Percentiles rank a stretch among this genome's conserved stretches.
Evolutionary conservation across 83 land plant genomes (phyloP).

Genomic region (Diphasiastrum complanatum): DNA sequence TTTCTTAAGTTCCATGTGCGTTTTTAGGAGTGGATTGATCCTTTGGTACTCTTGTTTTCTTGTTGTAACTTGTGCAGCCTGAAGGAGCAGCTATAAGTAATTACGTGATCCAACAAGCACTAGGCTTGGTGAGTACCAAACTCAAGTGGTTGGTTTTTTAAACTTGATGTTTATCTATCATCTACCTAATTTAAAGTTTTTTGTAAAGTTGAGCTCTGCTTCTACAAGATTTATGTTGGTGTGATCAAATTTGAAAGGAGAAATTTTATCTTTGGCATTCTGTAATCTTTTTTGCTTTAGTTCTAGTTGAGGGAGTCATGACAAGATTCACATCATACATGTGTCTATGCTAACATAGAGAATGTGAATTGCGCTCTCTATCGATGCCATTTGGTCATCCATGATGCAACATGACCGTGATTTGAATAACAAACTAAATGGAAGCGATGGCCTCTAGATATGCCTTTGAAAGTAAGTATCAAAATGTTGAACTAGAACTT

Average conservation of each 20-base stretch:
- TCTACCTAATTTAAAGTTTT: neutral
- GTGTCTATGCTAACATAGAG: too few species aligned
- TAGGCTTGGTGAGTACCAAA: conserved; percentile 32
- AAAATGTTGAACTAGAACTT: too few species aligned
- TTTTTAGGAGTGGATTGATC: neutral
- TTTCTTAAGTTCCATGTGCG: neutral
- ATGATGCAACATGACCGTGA: too few species aligned
- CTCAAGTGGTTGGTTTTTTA: neutral
- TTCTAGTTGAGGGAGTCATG: too few species aligned
- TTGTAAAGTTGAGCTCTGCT: neutral
- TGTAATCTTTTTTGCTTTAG: too few species aligned
- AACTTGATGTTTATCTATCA: neutral
- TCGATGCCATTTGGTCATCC: too few species aligned
- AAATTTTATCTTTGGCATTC: conserved; percentile 43
- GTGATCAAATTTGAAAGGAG: conserved; percentile 35
- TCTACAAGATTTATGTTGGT: neutral
- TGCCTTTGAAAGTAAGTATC: too few species aligned
- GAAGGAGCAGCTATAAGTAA: conserved; percentile 39
- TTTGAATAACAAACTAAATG: too few species aligned
- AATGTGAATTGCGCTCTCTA: too few species aligned
- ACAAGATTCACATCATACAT: too few species aligned
- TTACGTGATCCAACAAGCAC: conserved; percentile 35
- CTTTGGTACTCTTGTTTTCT: neutral
- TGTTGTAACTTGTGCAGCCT: conserved; percentile 26
- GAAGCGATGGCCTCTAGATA: too few species aligned